Conservation (phyloP, 345 rosid species). For the Eucalyptus shirleyi region DNA sequence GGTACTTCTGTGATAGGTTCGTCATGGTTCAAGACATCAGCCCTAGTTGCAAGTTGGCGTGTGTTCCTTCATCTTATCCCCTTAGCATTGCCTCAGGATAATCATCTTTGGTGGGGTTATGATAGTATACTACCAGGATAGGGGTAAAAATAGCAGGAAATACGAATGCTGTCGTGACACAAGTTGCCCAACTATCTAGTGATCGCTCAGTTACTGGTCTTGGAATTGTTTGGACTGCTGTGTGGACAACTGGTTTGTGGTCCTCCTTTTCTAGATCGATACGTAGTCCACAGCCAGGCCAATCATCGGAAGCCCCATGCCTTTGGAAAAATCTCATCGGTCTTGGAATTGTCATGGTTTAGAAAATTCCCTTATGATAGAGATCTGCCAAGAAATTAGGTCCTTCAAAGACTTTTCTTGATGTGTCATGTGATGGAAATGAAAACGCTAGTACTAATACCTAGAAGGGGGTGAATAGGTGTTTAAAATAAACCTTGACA, state of each 20-base stretch:
- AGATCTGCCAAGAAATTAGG: background rate
- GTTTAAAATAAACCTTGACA: too few relatives aligned
- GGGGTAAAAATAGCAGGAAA: background rate
- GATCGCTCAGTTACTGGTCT: background rate
- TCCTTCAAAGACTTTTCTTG: background rate
- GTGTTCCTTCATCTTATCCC: background rate
- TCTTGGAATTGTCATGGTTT: background rate
- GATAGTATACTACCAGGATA: background rate
- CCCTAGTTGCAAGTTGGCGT: background rate
- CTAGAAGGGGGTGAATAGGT: too few relatives aligned
- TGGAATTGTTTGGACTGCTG: background rate
- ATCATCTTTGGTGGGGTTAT: background rate
- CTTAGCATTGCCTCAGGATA: background rate
- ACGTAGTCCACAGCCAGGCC: background rate
- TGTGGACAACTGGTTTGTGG: background rate
- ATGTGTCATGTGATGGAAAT: background rate
- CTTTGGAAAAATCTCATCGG: background rate
- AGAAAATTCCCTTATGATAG: background rate
- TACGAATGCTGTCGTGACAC: background rate
- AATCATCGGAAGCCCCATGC: background rate
- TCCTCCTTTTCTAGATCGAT: background rate
- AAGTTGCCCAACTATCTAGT: background rate
- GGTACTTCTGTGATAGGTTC: background rate
- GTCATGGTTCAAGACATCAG: background rate
- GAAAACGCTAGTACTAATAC: too few relatives aligned